A percentile compares a stretch with the other conserved stretches of the same genome.
phyloP scores from a whole-genome alignment of 257 asterid genomes.

The Salvia hispanica region DNA sequence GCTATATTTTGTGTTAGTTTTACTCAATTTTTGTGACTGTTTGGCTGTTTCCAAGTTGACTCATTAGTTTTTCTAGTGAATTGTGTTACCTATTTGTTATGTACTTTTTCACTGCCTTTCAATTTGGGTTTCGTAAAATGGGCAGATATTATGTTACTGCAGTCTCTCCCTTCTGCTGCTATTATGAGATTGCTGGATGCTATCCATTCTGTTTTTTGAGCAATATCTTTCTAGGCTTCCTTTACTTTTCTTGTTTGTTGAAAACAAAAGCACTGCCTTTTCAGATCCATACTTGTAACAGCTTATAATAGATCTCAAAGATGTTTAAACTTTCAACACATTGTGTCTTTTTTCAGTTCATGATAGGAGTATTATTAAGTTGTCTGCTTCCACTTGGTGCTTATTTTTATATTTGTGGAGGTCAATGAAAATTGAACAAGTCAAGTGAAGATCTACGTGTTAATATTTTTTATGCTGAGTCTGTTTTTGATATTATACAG shows the following conservation, averaged over 20 bases:
- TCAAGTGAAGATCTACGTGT: constrained; percentile 37
- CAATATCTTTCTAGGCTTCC: background rate
- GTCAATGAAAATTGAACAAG: constrained; percentile 20
- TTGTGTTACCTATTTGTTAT: constrained; percentile 17
- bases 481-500: constrained; percentile 19
- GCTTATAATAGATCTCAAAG: background rate
- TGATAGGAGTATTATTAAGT: background rate
- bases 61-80: constrained; percentile 23
- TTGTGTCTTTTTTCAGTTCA: background rate
- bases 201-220: background rate
- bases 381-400: constrained; percentile 17
- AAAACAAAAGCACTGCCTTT: constrained; percentile 1
- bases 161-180: background rate
- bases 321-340: background rate
- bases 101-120: constrained; percentile 24
- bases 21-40: constrained; percentile 32
- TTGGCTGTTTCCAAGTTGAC: constrained; percentile 26
- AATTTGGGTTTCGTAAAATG: background rate
- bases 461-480: constrained; percentile 30
- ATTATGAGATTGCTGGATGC: constrained; percentile 4
- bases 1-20: constrained; percentile 32
- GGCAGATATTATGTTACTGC: constrained; percentile 4
- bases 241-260: background rate
- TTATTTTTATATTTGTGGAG: constrained; percentile 13
- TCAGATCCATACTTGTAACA: background rate